Percentiles rank a stretch among this genome's conserved stretches.
These are phyloP conservation scores for Quercus rubra DNA, from an alignment of 306 rosid genomes.

Conservation along the genomic window DNA sequence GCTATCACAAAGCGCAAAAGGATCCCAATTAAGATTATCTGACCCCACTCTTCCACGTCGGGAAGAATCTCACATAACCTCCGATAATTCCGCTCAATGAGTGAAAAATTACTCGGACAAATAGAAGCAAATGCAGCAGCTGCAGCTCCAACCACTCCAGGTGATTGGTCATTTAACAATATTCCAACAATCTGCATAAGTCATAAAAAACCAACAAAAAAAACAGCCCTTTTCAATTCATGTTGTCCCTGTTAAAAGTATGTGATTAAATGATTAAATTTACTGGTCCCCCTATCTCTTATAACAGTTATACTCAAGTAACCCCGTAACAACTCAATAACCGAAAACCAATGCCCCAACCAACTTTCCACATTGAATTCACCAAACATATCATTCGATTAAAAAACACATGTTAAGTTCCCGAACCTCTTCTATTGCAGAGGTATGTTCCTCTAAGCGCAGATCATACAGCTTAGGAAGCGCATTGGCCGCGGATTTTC, in stretches of 20 bases:
- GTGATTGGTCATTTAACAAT: conserved; percentile 76
- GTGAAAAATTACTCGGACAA: conserved; percentile 78
- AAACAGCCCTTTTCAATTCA: neutral
- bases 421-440: conserved; percentile 82
- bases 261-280: too few relatives aligned
- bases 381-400: neutral
- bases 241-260: too few relatives aligned
- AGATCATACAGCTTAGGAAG: conserved; percentile 95
- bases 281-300: too few relatives aligned
- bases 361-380: too few relatives aligned
- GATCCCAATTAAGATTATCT: conserved; percentile 77
- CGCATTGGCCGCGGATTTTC: conserved; percentile 92
- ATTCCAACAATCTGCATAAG: conserved; percentile 68
- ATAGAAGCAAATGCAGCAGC: conserved; percentile 89
- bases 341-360: too few relatives aligned
- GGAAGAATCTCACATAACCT: conserved; percentile 88
- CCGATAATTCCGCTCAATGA: conserved; percentile 67
- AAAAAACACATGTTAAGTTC: neutral
- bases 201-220: neutral
- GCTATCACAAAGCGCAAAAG: conserved; percentile 84
- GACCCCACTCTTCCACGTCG: conserved; percentile 98
- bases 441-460: conserved; percentile 72
- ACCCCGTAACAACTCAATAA: too few relatives aligned
- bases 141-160: conserved; percentile 95
- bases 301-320: too few relatives aligned